Evolutionary conservation across 345 rosid species (phyloP).

Genomic region (Sapria himalayana): DNA sequence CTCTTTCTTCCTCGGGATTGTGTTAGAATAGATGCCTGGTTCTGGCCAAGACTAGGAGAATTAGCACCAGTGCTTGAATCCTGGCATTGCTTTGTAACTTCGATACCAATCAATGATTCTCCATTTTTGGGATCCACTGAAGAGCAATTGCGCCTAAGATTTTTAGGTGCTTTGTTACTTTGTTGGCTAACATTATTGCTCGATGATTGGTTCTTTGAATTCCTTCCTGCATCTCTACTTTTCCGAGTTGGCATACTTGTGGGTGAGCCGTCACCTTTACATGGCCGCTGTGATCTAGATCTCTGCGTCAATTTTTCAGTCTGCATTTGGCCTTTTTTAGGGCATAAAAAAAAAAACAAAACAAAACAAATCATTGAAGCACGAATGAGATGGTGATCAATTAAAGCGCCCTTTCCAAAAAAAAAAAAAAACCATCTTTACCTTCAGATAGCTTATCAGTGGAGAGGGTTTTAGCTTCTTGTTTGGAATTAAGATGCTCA

Average conservation of each 20-base stretch:
- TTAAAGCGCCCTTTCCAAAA: no score
- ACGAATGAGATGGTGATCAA: no score
- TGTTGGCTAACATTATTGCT: no score
- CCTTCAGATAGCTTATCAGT: conserved; percentile 10
- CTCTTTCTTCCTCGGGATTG: conserved; percentile 11
- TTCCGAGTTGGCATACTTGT: conserved; percentile 2
- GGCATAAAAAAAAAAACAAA: not conserved
- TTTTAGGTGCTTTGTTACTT: no score
- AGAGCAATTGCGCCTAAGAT: conserved; percentile 10
- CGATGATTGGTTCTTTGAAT: no score
- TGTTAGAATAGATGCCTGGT: conserved; percentile 9
- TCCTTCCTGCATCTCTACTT: conserved; percentile 1
- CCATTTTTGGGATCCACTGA: conserved; percentile 4
- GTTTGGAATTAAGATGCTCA: conserved; percentile 5
- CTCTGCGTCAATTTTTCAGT: conserved; percentile 17
- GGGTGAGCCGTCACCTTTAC: conserved; percentile 8
- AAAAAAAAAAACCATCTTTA: no score
- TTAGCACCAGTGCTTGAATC: conserved; percentile 4
- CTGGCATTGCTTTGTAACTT: conserved; percentile 5
- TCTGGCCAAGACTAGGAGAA: conserved; percentile 6
- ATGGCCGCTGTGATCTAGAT: conserved; percentile 13
- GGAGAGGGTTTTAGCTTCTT: conserved; percentile 1
- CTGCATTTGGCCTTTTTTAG: conserved; percentile 8
- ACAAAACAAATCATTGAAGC: conserved; percentile 2
- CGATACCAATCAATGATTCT: not conserved